phyloP scores from a whole-genome alignment of 1,139 yeast genomes.

The Diutina scorzettiae region DNA sequence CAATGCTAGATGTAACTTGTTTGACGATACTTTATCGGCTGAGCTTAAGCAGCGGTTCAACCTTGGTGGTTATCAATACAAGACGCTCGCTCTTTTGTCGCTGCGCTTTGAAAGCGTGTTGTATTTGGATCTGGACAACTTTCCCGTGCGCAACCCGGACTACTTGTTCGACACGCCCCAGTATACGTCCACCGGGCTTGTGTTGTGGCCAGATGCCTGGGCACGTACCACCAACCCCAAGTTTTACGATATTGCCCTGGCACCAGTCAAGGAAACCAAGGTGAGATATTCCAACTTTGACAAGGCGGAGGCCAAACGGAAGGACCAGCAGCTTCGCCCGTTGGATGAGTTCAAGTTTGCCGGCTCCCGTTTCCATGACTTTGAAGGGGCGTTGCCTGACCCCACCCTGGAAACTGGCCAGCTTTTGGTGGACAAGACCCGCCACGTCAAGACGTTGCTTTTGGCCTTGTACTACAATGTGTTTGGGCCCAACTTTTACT shows the following conservation, averaged over 20 bases:
- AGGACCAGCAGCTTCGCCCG: constrained; percentile 16
- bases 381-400: constrained; percentile 5
- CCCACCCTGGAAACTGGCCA: constrained; percentile 5
- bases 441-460: neutral
- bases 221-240: constrained; percentile 37
- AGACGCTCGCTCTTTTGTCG: constrained; percentile 43
- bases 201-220: constrained; percentile 45
- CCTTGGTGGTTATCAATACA: constrained; percentile 49
- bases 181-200: constrained; percentile 28
- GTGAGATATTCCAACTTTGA: constrained; percentile 20
- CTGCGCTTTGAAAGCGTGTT: constrained; percentile 48
- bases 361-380: constrained; percentile 22
- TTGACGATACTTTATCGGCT: constrained; percentile 23
- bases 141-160: constrained; percentile 45
- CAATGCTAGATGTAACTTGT: constrained; percentile 44
- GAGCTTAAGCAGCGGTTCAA: constrained; percentile 19
- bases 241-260: constrained; percentile 31
- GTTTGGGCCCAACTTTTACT: constrained; percentile 5
- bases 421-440: constrained; percentile 5
- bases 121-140: constrained; percentile 58
- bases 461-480: constrained; percentile 7
- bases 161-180: constrained; percentile 28
- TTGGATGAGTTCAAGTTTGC: constrained; percentile 21
- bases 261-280: constrained; percentile 27
- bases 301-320: constrained; percentile 13